Evolutionary conservation across 2,329 filamentous ascomycete species (phyloP).

Genomic region (Verticillium albo-atrum): DNA sequence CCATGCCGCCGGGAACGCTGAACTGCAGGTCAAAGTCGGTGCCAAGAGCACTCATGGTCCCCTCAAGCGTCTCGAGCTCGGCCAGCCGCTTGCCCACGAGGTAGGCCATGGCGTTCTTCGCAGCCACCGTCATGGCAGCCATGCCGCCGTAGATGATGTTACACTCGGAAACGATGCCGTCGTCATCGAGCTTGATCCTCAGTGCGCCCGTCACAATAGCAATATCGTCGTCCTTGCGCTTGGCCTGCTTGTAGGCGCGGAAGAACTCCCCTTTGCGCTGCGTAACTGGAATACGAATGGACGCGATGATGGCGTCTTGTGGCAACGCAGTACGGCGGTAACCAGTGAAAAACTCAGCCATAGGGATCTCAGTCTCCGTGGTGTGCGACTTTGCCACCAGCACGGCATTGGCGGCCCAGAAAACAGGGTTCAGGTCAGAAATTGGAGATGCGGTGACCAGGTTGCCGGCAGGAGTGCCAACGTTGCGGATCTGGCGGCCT

Average conservation of each 20-base stretch:
- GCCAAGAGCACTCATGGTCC: slow-evolving; percentile 83
- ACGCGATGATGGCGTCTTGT: slow-evolving; percentile 77
- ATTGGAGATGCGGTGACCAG: slow-evolving; percentile 93
- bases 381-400: slow-evolving; percentile 74
- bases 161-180: slow-evolving; percentile 65
- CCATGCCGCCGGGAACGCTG: slow-evolving; percentile 94
- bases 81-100: slow-evolving; percentile 75
- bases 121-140: slow-evolving; percentile 86
- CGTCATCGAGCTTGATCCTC: slow-evolving; percentile 65
- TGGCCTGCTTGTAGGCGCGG: slow-evolving; percentile 90
- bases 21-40: slow-evolving; percentile 85
- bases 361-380: slow-evolving; percentile 78
- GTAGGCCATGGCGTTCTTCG: slow-evolving; percentile 71
- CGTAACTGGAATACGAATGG: slow-evolving; percentile 78
- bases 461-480: slow-evolving; percentile 95
- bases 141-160: slow-evolving; percentile 92
- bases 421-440: slow-evolving; percentile 90
- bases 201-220: slow-evolving; percentile 92
- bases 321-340: slow-evolving; percentile 83
- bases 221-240: slow-evolving; percentile 97
- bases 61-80: slow-evolving; percentile 79
- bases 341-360: slow-evolving; percentile 87
- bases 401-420: slow-evolving; percentile 80
- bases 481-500: slow-evolving; percentile 91
- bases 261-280: slow-evolving; percentile 75